Evolutionary conservation across 2,329 filamentous ascomycete species (phyloP).

Genomic region (Colletotrichum eleusines): DNA sequence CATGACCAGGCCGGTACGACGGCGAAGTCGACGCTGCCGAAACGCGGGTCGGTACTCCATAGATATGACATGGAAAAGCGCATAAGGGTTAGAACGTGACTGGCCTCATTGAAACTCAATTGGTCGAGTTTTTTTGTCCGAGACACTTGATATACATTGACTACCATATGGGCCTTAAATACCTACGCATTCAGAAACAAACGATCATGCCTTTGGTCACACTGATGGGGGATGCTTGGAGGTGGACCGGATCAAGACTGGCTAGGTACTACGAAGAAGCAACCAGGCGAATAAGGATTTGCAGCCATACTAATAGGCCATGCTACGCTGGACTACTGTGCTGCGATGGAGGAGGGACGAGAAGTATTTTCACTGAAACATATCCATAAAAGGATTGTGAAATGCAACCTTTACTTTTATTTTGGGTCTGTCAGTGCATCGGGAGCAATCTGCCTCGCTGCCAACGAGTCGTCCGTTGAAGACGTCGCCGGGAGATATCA

Average conservation of each 20-base stretch:
- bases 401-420: slow-evolving; percentile 3
- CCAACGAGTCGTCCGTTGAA: background rate
- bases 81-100: background rate
- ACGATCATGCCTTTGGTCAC: background rate
- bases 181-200: background rate
- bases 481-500: background rate
- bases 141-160: background rate
- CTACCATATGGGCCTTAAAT: background rate
- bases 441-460: no score
- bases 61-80: background rate
- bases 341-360: background rate
- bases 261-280: background rate
- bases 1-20: background rate
- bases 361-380: no score
- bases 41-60: background rate
- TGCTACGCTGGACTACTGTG: background rate
- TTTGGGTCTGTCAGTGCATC: background rate
- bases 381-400: background rate
- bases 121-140: background rate
- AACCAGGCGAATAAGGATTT: background rate
- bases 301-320: background rate
- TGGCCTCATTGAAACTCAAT: background rate
- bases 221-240: background rate
- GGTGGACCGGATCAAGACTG: background rate
- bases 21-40: background rate